Base-by-base conservation (phyloP, 148 eudicot genomes). In the Linanthus parryae region DNA sequence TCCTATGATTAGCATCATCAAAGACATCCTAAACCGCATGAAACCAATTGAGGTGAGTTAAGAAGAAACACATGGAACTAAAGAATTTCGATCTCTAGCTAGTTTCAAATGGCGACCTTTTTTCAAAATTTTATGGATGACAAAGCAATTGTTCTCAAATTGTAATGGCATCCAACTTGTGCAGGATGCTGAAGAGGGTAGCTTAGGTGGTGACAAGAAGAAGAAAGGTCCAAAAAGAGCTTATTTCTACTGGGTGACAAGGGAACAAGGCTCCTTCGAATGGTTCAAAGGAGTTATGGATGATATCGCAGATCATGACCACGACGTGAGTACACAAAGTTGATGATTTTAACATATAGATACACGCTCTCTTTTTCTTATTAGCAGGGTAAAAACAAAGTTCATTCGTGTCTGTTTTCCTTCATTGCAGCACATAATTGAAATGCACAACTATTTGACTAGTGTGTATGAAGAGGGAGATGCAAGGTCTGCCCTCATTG, bases 231-330 rank as follows among this genome's bases (percentile, higher is more conserved):
- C 96, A 43, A 68, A 73, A 30, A 75, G 90, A 77, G 97, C 97
- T 15, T 89, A 89, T 59, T 84, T 84, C 58, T 85, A 82, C 58
- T 89, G 97, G 97, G 87, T 82, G 36, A 89, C 94, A 35, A 74
- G 94, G 72, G 97, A 84, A 69, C 97, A 89, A 80, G 86, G 73
- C 41, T 88, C 97, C 6, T 88, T 88, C 30, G 97, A 88, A 27
- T 89, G 94, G 97, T 89, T 89, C 59, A 84, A 89, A 68, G 97
- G 97, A 0, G 97, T 89, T 37, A 82, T 89, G 97, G 89, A 89
- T 49, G 97, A 89, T 57, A 71, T 85, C 27, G 82, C 87, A 35
- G 94, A 89, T 42, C 50, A 77, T 33, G 97, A 89, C 58, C 47
- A 57, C 30, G 77, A 79, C 48, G 97, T 88, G 52, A 17, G 86